phyloP scores from a whole-genome alignment of 2,329 filamentous ascomycete genomes.

The Trichophyton mentagrophytes region DNA sequence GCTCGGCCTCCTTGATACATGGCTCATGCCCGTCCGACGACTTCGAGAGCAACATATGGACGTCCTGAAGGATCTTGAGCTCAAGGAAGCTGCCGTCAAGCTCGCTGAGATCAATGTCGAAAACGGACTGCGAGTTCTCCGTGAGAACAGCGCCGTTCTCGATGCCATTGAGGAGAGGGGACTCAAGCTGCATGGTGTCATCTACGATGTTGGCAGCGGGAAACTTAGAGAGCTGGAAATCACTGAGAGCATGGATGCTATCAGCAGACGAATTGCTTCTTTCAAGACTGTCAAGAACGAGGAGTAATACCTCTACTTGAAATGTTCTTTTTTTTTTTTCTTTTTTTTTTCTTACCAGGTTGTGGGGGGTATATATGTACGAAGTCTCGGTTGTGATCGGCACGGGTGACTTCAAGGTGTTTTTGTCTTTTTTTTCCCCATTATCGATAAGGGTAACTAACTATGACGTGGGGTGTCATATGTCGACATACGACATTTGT shows the following conservation, averaged over 20 bases:
- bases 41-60: conserved; percentile 42
- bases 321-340: background rate
- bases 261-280: conserved; percentile 28
- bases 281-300: conserved; percentile 24
- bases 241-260: conserved; percentile 28
- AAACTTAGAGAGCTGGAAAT: conserved; percentile 41
- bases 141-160: conserved; percentile 55
- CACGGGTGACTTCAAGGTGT: background rate
- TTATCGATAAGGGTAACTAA: background rate
- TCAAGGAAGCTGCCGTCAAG: conserved; percentile 42
- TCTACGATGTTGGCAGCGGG: conserved; percentile 56
- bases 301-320: background rate
- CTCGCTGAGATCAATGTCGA: conserved; percentile 68
- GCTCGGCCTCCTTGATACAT: conserved; percentile 48
- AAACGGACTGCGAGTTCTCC: conserved; percentile 52
- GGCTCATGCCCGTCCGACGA: conserved; percentile 46
- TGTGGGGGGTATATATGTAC: background rate
- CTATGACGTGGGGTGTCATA: background rate
- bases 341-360: background rate
- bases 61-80: conserved; percentile 36
- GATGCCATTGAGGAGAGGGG: conserved; percentile 59
- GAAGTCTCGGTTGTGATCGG: background rate
- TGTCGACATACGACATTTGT: background rate
- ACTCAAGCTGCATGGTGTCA: conserved; percentile 61
- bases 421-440: background rate